phyloP scores from a whole-genome alignment of 371 early-diverging fungal genomes.

The Saksenaea vasiformis region DNA sequence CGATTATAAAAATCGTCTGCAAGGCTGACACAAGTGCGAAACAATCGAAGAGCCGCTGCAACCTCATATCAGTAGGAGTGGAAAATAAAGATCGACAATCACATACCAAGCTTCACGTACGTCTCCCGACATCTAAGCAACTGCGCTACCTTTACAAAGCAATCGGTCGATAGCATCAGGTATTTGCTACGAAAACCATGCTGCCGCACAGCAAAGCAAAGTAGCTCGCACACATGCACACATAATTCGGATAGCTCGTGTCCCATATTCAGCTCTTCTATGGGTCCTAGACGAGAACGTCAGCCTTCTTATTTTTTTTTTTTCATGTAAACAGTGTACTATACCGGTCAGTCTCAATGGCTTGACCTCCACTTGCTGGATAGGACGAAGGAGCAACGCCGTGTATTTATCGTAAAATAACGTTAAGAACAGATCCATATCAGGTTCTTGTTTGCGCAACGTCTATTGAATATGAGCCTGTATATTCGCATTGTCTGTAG shows the following conservation, averaged over 20 bases:
- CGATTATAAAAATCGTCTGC: conserved; percentile 80
- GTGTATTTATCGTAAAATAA: conserved; percentile 74
- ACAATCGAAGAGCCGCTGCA: conserved; percentile 75
- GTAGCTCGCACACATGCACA: conserved; percentile 72
- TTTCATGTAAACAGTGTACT: not conserved
- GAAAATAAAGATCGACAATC: not conserved
- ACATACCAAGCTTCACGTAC: conserved; percentile 72
- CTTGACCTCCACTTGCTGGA: conserved; percentile 46
- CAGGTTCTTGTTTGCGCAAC: conserved; percentile 51
- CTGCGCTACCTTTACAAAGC: conserved; percentile 60
- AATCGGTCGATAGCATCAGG: conserved; percentile 64
- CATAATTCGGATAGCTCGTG: conserved; percentile 40
- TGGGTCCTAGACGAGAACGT: conserved; percentile 20
- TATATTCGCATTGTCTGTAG: not conserved
- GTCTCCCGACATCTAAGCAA: conserved; percentile 69
- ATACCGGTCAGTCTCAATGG: conserved; percentile 32
- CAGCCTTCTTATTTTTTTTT: no score
- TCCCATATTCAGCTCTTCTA: conserved; percentile 31
- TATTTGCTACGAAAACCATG: conserved; percentile 83
- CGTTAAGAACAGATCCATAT: conserved; percentile 73
- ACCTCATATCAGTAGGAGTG: not conserved
- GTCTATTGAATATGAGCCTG: conserved; percentile 2
- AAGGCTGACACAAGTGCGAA: conserved; percentile 73
- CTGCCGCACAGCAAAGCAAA: conserved; percentile 66
- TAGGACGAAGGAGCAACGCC: conserved; percentile 57